Base-by-base conservation (phyloP, 208 protist genomes). In the Leishmania mexicana region DNA sequence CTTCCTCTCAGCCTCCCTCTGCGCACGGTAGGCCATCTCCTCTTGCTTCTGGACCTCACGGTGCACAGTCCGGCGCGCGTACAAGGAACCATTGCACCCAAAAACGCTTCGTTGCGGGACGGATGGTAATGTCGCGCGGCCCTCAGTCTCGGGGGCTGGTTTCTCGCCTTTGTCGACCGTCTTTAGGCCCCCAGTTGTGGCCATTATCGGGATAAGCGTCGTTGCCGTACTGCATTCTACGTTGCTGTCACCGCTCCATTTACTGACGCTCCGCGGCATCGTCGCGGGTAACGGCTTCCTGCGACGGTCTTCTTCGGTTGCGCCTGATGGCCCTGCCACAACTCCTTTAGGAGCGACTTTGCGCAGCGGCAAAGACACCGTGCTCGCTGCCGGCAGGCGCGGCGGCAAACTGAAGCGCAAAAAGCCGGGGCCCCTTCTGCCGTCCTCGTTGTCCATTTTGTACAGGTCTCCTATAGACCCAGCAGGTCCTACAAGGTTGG, bases 341-440 rank as follows among this genome's bases (percentile, higher is more conserved):
- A 13, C 47, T 42, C 51, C 57, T 21, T 15, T 3, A 13, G 42
- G n/a, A 1, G 17, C 57, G 21, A 81, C 2, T 42, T 73, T 75
- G 45, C 65, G 77, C n/a, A 75, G 67, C 0, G 77, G 65, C 31
- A 64, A 31, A 31, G 65, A 28, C 11, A 35, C 51, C 8, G 31
- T 42, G 6, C 53, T 28, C 2, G 65, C 47, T 4, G 35, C 11
- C 7, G 17, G 10, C 13, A 65, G 67, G 1, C 78, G 74, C 1
- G 73, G 65, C 17, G 72, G 64, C 2, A 62, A 53, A 65, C 78
- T 80, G 68, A 86, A 86, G 45, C 83, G 83, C 65, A 86, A 42
- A 49, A 86, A 86, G 53, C 58, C 57, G 38, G 76, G 72, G 53
- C 31, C 78, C 17, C 21, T 21, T 35, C 38, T 49, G 57, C 54